A percentile compares a stretch with the other conserved stretches of the same genome.
Conservation (phyloP, 371 early-diverging fungal genomes). For the Coemansia sp. region DNA sequence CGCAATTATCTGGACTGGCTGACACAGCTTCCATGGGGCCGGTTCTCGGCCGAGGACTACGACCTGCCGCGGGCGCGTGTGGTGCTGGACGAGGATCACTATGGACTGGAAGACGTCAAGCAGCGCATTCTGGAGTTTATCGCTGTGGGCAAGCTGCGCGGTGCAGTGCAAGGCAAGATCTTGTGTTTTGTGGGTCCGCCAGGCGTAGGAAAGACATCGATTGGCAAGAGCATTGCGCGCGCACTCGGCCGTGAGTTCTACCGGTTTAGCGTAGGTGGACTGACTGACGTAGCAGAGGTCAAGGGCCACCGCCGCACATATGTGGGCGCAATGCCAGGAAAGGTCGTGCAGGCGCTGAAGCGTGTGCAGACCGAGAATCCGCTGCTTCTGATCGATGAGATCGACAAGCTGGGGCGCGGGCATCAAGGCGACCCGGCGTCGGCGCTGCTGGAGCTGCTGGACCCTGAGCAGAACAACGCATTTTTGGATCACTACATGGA, state of each 20-base stretch:
- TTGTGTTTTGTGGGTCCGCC: conserved; percentile 96
- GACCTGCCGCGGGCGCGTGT: conserved; percentile 75
- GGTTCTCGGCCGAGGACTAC: conserved; percentile 83
- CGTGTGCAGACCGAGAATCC: conserved; percentile 97
- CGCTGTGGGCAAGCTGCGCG: conserved; percentile 94
- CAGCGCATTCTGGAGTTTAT: conserved; percentile 97
- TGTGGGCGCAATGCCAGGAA: conserved; percentile 99
- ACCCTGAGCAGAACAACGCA: conserved; percentile 94
- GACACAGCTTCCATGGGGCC: conserved; percentile 96
- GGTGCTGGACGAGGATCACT: conserved; percentile 96
- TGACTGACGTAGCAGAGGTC: conserved; percentile 96
- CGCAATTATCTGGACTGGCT: conserved; percentile 97
- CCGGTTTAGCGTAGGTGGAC: conserved; percentile 94
- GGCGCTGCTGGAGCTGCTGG: conserved; percentile 92
- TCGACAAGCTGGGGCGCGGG: conserved; percentile 96
- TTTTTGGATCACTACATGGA: conserved; percentile 99
- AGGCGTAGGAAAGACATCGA: conserved; percentile 95
- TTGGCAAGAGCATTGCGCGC: conserved; percentile 95
- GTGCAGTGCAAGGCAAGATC: conserved; percentile 95
- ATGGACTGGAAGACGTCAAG: conserved; percentile 98
- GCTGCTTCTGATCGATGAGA: conserved; percentile 94
- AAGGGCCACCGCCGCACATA: conserved; percentile 98
- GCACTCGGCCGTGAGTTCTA: conserved; percentile 92
- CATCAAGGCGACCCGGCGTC: conserved; percentile 97
- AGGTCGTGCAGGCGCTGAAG: conserved; percentile 95